Base-by-base conservation (phyloP, 2,329 filamentous ascomycete genomes). In the Macrophomina phaseolina region DNA sequence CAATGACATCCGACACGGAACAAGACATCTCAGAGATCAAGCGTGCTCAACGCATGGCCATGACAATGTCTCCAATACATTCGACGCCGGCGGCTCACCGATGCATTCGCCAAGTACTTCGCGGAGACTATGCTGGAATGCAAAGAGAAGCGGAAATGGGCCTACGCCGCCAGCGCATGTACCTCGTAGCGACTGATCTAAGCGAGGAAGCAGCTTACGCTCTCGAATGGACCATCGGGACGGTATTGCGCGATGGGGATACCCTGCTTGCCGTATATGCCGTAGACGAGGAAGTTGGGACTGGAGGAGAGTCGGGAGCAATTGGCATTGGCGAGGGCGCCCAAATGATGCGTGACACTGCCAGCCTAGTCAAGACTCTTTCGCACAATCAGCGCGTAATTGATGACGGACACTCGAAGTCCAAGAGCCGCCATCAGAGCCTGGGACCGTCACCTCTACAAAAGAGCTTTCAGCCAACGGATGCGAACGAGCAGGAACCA, bases 151-250 rank as follows among this genome's bases (percentile, higher is more conserved):
- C 91, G 0, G 89, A 94, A 66, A 90, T 92, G 12, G 92, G 93
- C 63, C 85, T 92, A 60, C 88, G 91, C 60, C 88, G 91, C 64
- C 87, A 94, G 68, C 87, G 95, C 64, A 96, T 95, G 73, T 99
- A 98, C 76, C 82, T 99, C 16, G 93, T 97, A n/a, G 94, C 95
- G 3, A 97, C 93, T 0, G 95, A 99, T 78, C 82, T 98, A 3
- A 97, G 94, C 71, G 92, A 95, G 45, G 95, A 99, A 80, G 94
- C 94, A 4, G 92, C 92, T 6, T 96, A 98, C 77, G 95, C 95
- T 1, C 84, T 99, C 38, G 95, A 99, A 78, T 99, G 95, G 95
- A 95, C 94, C 0, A 94, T 99, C 66, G 95, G 95, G 7, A 98
- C 94, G 0, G 93, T 98, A 5, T 84, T 99, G 36, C 88, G 95